Evolutionary conservation across 106 monocot genomes (phyloP).

Genomic region (Chionographis japonica): DNA sequence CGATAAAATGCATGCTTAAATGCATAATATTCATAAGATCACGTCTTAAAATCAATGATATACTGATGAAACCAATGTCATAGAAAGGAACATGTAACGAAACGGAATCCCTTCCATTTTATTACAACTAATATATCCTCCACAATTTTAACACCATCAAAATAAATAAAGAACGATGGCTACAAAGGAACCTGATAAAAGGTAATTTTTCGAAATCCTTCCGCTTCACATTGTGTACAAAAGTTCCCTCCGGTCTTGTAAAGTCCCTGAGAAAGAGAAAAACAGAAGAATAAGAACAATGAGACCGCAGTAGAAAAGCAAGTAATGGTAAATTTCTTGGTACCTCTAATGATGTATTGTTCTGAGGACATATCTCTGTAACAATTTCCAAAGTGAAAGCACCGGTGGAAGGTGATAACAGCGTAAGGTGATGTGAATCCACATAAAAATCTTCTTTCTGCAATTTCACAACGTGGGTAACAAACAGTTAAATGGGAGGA

Average conservation of each 20-base stretch:
- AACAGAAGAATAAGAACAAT: constrained; percentile 6
- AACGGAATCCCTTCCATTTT: too few relatives aligned
- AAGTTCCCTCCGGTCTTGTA: constrained; percentile 86
- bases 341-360: constrained; percentile 98
- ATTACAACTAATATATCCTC: too few relatives aligned
- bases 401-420: constrained; percentile 48
- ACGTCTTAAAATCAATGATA: too few relatives aligned
- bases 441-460: constrained; percentile 66
- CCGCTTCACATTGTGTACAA: constrained; percentile 98
- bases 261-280: constrained; percentile 61
- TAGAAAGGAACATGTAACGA: too few relatives aligned
- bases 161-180: too few relatives aligned
- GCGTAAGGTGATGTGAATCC: constrained; percentile 55
- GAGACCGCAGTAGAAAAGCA: background rate
- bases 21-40: too few relatives aligned
- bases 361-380: constrained; percentile 89
- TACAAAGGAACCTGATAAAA: constrained; percentile 74
- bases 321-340: background rate
- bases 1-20: too few relatives aligned
- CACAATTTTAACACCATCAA: too few relatives aligned
- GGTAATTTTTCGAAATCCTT: constrained; percentile 94
- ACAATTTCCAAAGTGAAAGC: constrained; percentile 80
- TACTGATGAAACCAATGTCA: too few relatives aligned
- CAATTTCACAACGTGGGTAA: background rate
- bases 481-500: background rate